Conservation (phyloP, 768 basidiomycete species). For the Russula sp. region DNA sequence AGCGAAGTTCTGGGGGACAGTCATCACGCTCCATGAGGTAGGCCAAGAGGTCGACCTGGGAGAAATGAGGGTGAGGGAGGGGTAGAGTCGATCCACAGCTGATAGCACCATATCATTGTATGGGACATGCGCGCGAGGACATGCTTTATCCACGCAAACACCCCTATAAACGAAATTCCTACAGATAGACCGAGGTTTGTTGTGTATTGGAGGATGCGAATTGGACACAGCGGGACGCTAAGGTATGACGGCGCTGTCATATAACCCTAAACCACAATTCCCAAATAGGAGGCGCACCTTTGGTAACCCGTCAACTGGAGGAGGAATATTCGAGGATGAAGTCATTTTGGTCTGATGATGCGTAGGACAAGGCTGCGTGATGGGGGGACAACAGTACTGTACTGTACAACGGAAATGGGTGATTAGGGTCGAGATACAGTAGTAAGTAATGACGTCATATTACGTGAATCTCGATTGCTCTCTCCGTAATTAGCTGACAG, state of each 20-base stretch:
- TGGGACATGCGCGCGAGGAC: conserved; percentile 6
- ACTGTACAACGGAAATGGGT: no score
- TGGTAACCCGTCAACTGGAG: not conserved
- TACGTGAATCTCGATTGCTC: no score
- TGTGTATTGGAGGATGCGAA: not conserved
- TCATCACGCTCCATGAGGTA: conserved; percentile 1
- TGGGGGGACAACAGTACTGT: no score
- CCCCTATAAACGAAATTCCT: conserved; percentile 9
- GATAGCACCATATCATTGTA: conserved; percentile 1
- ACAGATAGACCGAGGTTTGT: conserved; percentile 3
- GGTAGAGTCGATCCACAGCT: not conserved
- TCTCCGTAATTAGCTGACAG: no score
- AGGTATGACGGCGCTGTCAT: not conserved
- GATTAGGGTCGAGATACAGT: no score
- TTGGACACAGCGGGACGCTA: not conserved
- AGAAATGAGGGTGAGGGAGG: not conserved
- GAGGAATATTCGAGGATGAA: not conserved
- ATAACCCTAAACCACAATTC: not conserved
- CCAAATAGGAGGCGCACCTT: not conserved
- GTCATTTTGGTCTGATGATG: not conserved
- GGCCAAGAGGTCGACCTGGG: not conserved
- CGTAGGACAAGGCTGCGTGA: no score
- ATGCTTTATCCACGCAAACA: not conserved
- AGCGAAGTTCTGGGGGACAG: conserved; percentile 4
- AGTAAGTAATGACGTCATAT: no score